Evolutionary conservation across 192 early-diverging fungal genomes (phyloP).

Genomic region (Rhizophagus prolifer): DNA sequence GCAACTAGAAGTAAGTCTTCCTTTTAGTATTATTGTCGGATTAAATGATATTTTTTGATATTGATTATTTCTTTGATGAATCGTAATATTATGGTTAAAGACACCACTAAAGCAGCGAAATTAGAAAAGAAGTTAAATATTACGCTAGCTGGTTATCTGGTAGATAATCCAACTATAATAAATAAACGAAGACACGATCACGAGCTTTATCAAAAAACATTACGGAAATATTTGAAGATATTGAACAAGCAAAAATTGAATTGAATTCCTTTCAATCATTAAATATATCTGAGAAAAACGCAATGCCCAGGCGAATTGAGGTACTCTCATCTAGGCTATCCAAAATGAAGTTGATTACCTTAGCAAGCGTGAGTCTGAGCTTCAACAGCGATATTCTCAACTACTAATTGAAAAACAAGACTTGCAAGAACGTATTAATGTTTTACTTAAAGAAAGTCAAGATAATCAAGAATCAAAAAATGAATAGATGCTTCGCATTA

Average conservation of each 20-base stretch:
- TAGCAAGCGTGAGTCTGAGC: conserved; percentile 39
- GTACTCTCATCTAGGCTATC: conserved; percentile 25
- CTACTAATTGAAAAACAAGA: conserved; percentile 39
- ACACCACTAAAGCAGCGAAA: conserved; percentile 77
- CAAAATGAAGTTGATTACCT: conserved; percentile 42
- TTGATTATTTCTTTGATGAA: conserved; percentile 33
- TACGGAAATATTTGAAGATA: conserved; percentile 52
- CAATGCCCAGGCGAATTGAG: conserved; percentile 58
- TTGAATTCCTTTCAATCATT: conserved; percentile 59
- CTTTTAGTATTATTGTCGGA: conserved; percentile 9
- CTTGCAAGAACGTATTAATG: conserved; percentile 50
- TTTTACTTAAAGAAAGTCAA: conserved; percentile 53
- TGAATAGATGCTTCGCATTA: neutral
- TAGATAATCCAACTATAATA: neutral
- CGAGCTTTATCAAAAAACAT: conserved; percentile 65
- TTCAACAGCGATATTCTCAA: conserved; percentile 41
- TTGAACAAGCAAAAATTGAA: conserved; percentile 60
- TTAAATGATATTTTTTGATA: neutral
- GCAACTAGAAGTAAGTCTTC: conserved; percentile 32
- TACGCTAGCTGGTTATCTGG: conserved; percentile 77
- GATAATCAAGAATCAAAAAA: conserved; percentile 26
- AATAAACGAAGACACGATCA: conserved; percentile 51
- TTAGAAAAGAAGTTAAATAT: conserved; percentile 81
- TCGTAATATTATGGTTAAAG: conserved; percentile 69
- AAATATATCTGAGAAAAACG: conserved; percentile 56